phyloP scores from a whole-genome alignment of 805 yeast genomes.

The Pichia cabralensis region DNA sequence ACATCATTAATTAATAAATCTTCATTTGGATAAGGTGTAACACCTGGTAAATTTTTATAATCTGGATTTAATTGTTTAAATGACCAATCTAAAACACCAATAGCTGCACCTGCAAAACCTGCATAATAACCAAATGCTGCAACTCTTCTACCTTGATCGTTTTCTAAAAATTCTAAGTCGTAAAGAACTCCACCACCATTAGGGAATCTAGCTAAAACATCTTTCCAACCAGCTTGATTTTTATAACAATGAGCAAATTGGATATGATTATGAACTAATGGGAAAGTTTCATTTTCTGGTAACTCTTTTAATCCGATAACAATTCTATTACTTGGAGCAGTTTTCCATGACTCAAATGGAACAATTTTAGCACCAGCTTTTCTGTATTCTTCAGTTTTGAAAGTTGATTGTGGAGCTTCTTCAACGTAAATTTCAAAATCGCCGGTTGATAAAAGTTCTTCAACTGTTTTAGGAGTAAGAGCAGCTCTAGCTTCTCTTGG shows the following conservation, averaged over 20 bases:
- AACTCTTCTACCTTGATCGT: conserved; percentile 94
- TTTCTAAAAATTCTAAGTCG: conserved; percentile 89
- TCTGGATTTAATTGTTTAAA: conserved; percentile 71
- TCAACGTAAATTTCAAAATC: conserved; percentile 77
- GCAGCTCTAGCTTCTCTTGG: conserved; percentile 97
- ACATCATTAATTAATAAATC: conserved; percentile 63
- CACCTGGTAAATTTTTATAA: conserved; percentile 63
- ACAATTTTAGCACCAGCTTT: conserved; percentile 80
- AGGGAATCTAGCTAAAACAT: conserved; percentile 81
- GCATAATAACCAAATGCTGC: conserved; percentile 99
- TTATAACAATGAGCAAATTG: conserved; percentile 99
- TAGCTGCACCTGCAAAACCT: conserved; percentile 99
- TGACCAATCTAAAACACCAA: conserved; percentile 92
- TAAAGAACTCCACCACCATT: conserved; percentile 85
- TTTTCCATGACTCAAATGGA: conserved; percentile 87
- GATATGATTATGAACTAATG: conserved; percentile 89
- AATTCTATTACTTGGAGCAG: conserved; percentile 84
- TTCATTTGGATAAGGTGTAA: conserved; percentile 78
- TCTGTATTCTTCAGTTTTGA: conserved; percentile 64
- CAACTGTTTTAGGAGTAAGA: conserved; percentile 84
- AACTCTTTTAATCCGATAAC: conserved; percentile 92
- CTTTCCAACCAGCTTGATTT: conserved; percentile 95
- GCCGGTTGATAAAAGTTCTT: conserved; percentile 75
- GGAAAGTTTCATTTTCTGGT: conserved; percentile 89
- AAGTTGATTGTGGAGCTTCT: conserved; percentile 75